Conservation (phyloP, 306 rosid species). For the Morella rubra region DNA sequence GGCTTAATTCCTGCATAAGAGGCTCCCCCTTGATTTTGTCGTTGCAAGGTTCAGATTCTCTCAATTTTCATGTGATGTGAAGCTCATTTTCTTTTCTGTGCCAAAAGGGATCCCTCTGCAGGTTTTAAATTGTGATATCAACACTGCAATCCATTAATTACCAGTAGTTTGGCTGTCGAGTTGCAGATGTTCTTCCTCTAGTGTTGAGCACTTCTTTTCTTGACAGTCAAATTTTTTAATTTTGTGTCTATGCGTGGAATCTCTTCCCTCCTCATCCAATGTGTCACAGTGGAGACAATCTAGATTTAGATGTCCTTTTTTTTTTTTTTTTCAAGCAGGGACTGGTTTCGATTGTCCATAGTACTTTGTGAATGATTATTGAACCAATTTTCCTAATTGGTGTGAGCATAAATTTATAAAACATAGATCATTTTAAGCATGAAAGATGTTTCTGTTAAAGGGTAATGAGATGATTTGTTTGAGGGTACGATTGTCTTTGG, state of each 20-base stretch:
- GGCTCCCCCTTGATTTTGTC: background rate
- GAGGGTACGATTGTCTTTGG: background rate
- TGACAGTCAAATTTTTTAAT: background rate
- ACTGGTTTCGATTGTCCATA: background rate
- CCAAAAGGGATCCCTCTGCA: background rate
- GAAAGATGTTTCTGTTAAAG: background rate
- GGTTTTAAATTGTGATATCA: background rate
- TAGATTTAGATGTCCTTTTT: background rate
- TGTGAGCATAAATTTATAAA: background rate
- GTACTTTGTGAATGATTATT: background rate
- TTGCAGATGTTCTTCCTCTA: background rate
- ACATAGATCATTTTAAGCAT: background rate
- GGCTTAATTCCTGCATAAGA: background rate
- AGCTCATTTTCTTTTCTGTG: background rate
- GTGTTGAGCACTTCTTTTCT: background rate
- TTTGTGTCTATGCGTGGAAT: background rate
- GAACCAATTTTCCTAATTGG: background rate
- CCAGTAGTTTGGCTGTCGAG: background rate
- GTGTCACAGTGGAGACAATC: background rate
- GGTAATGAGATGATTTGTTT: conserved; percentile 1
- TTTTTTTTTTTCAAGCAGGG: background rate
- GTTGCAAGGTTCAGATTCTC: background rate
- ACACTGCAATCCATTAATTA: background rate
- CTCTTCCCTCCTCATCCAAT: background rate
- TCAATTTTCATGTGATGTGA: background rate